phyloP scores from a whole-genome alignment of 257 asterid species.

The Scutellaria barbata region DNA sequence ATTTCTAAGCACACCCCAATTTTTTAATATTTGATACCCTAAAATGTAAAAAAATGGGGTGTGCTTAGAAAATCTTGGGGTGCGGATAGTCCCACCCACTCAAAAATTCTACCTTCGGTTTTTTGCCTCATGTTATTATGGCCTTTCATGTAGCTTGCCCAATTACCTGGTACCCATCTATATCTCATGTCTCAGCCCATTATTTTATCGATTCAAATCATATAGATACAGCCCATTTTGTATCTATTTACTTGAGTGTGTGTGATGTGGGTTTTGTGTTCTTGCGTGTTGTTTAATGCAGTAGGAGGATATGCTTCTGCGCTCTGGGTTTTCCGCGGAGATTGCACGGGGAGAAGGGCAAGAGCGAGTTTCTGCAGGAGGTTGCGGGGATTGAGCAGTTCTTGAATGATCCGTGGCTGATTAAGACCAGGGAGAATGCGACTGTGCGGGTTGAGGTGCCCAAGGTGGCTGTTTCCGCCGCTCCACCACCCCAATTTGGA shows the following conservation, averaged over 20 bases:
- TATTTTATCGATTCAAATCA: slow-evolving; percentile 3
- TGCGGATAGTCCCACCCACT: too few species aligned
- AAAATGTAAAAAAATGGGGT: too few species aligned
- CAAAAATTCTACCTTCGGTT: slow-evolving; percentile 7
- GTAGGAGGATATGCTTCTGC: slow-evolving; percentile 80
- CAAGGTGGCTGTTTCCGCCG: slow-evolving; percentile 56
- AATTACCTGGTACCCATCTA: slow-evolving; percentile 79
- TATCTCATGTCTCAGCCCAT: slow-evolving; percentile 31
- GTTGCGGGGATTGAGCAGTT: slow-evolving; percentile 66
- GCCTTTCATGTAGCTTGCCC: slow-evolving; percentile 99
- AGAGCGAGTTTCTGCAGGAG: slow-evolving; percentile 59
- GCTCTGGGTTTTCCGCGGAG: slow-evolving; percentile 65
- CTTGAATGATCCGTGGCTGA: slow-evolving; percentile 78
- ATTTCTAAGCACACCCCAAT: too few species aligned
- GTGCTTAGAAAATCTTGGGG: too few species aligned
- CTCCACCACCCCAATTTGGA: slow-evolving; percentile 36
- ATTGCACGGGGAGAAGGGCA: slow-evolving; percentile 59
- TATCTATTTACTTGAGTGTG: slow-evolving; percentile 31
- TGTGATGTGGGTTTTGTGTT: slow-evolving; percentile 27
- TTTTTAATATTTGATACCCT: too few species aligned
- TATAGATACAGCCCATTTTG: slow-evolving; percentile 21
- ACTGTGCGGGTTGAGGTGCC: slow-evolving; percentile 85
- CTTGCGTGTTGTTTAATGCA: slow-evolving; percentile 47
- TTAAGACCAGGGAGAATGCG: slow-evolving; percentile 60
- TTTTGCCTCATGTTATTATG: slow-evolving; percentile 44